phyloP scores from a whole-genome alignment of 257 asterid genomes.

The Solanum dulcamara region DNA sequence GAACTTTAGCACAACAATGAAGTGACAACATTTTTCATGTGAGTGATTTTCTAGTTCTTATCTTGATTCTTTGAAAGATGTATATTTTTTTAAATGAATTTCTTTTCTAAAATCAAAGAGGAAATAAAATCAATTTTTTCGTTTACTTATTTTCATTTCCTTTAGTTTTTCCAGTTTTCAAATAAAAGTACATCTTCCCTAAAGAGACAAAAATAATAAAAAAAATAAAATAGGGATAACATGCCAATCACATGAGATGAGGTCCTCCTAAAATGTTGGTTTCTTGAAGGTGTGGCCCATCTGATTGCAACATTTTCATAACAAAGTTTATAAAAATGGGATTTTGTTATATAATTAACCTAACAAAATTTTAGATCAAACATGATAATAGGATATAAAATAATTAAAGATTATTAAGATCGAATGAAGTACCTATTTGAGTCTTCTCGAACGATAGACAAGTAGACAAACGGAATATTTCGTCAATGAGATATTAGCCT shows the following conservation, averaged over 20 bases:
- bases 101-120: background rate
- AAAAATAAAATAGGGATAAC: background rate
- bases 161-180: background rate
- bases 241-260: background rate
- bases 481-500: background rate
- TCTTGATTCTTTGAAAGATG: background rate
- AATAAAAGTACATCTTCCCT: background rate
- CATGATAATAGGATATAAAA: background rate
- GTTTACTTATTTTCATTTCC: background rate
- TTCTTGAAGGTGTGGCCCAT: background rate
- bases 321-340: background rate
- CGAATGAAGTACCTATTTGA: background rate
- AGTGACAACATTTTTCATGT: background rate
- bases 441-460: background rate
- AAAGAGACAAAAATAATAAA: background rate
- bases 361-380: background rate
- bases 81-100: background rate
- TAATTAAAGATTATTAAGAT: background rate
- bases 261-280: background rate
- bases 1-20: background rate
- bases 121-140: background rate
- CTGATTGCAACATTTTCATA: background rate
- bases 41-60: background rate
- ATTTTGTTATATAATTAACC: background rate
- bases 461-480: background rate